Evolutionary conservation across 2,329 filamentous ascomycete species (phyloP), one percentile per base, ranked within the genome.

Genomic region (Aureobasidium vineae): DNA sequence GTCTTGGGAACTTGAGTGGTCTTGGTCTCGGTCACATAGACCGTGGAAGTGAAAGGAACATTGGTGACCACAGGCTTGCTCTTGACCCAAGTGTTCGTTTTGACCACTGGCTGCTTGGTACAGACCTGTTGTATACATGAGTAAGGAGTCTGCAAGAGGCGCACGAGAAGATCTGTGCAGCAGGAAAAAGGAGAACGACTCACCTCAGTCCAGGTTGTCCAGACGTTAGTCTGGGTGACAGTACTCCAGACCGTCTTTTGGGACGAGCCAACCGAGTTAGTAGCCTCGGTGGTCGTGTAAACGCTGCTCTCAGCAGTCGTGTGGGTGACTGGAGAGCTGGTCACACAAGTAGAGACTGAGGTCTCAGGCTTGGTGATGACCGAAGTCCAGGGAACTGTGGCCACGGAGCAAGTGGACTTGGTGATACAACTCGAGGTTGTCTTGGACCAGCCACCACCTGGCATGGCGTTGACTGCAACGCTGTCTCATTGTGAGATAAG

Each of bases 391-490:
- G 64, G 43, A 7, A 56, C 50, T 4, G 40, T 45, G 11, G 38
- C 28, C 7, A 23, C 21, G 1, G 54, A 60, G 40, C 53, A 60
- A 19, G 64, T 66, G 3, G 63, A 66, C 21, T 50, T 50, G 53
- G 63, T 66, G n/a, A 66, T 66, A 53, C 63, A 66, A 33, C 43
- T 52, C 1, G 63, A 66, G 2, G 21, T 57, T 2, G 63, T 57
- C 16, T 40, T 31, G 21, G 5, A 16, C 50, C 63, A 56, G 38
- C 63, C 63, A 21, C 40, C 43, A 8, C 63, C 63, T 4, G 63
- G 63, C 52, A 66, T 38, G 36, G 63, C 52, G 15, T 49, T 40
- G 53, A 66, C 63, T n/a, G 38, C 19, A 41, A 33, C 53, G 43
- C 63, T 65, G 63, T 15, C 5, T 31, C 5, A 7, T 33, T 31